Evolutionary conservation across 2,329 filamentous ascomycete species (phyloP).

Genomic region (Fusarium nelsonii): DNA sequence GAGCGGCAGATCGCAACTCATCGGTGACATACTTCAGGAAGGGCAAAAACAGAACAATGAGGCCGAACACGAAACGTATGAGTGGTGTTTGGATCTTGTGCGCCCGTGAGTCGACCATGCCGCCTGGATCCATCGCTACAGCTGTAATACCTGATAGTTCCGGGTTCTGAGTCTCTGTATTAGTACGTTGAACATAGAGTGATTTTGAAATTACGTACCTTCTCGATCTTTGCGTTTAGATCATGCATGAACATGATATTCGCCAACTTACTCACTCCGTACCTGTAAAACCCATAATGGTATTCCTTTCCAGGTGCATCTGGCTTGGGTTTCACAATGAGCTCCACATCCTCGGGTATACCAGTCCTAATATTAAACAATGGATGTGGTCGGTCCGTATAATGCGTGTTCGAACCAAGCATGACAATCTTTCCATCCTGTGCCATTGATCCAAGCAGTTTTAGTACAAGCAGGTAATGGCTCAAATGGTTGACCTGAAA

Average conservation of each 20-base stretch:
- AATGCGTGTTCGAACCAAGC: conserved; percentile 31
- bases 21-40: conserved; percentile 17
- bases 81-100: conserved; percentile 25
- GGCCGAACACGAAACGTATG: not conserved
- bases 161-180: conserved; percentile 13
- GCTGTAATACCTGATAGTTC: conserved; percentile 38
- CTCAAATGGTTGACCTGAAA: conserved; percentile 42
- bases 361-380: conserved; percentile 25
- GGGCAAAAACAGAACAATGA: conserved; percentile 2
- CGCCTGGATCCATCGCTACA: conserved; percentile 42
- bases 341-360: conserved; percentile 20
- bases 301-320: conserved; percentile 32
- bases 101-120: conserved; percentile 41
- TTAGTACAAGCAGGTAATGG: conserved; percentile 42
- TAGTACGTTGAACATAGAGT: not conserved
- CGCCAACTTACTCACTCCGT: conserved; percentile 39
- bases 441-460: conserved; percentile 34
- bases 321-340: conserved; percentile 2
- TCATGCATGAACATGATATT: conserved; percentile 48
- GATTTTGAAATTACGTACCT: not conserved
- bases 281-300: conserved; percentile 43
- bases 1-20: conserved; percentile 20
- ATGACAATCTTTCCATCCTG: conserved; percentile 28
- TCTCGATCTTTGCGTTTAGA: conserved; percentile 29
- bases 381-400: conserved; percentile 27